Evolutionary conservation across 2,329 filamentous ascomycete species (phyloP).

Genomic region (Epichloe festucae): DNA sequence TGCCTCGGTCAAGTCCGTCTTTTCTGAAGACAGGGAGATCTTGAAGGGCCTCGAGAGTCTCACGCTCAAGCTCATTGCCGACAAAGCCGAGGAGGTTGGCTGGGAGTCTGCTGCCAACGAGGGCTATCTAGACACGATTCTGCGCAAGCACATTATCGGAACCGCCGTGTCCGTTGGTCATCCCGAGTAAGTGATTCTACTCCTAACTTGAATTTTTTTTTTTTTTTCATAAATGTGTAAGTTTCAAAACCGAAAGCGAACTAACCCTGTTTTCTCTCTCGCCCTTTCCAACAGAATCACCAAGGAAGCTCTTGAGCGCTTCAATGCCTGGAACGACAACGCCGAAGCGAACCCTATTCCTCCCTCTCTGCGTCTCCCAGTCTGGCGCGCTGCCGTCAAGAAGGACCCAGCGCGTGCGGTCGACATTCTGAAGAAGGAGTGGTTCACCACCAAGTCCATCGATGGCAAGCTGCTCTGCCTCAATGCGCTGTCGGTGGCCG

Average conservation of each 20-base stretch:
- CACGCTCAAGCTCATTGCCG: conserved; percentile 60
- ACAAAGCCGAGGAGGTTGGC: conserved; percentile 65
- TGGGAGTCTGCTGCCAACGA: conserved; percentile 74
- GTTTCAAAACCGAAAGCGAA: no score
- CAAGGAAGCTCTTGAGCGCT: conserved; percentile 63
- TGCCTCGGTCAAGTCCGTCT: conserved; percentile 68
- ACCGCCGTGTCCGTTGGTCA: conserved; percentile 68
- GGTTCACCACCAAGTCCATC: conserved; percentile 66
- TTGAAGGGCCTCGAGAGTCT: conserved; percentile 66
- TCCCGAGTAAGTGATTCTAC: conserved; percentile 41
- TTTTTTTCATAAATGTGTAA: neutral
- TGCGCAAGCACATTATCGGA: conserved; percentile 69
- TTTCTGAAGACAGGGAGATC: conserved; percentile 61
- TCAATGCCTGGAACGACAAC: conserved; percentile 65
- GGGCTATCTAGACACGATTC: conserved; percentile 67
- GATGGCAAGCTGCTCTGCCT: conserved; percentile 86
- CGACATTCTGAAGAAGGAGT: conserved; percentile 72
- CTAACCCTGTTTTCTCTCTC: neutral
- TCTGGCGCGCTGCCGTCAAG: conserved; percentile 69
- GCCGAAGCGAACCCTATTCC: conserved; percentile 57
- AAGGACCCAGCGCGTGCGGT: conserved; percentile 55
- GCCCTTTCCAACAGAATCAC: conserved; percentile 36
- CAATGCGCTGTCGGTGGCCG: conserved; percentile 59
- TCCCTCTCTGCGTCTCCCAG: conserved; percentile 64
- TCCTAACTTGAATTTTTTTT: neutral